phyloP scores from a whole-genome alignment of 2,329 filamentous ascomycete species.

The Colletotrichum liriopes region DNA sequence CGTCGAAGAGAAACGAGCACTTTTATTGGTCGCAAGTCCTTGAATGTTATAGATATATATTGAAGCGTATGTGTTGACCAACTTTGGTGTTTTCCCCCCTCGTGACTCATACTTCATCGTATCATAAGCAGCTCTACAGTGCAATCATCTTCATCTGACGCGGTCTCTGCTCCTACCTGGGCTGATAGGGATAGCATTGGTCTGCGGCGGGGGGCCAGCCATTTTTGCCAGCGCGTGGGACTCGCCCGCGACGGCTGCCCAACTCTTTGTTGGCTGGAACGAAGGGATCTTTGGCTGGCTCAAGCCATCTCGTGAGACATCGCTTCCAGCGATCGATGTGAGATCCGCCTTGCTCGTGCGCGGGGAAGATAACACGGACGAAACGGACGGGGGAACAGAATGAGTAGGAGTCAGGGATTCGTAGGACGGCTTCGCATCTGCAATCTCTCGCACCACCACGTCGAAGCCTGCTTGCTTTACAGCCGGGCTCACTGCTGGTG shows the following conservation, averaged over 20 bases:
- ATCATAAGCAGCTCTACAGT: neutral
- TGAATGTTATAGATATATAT: neutral
- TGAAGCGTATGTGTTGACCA: neutral
- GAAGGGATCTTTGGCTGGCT: constrained; percentile 45
- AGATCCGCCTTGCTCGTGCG: constrained; percentile 42
- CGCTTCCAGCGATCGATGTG: constrained; percentile 27
- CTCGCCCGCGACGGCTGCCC: constrained; percentile 57
- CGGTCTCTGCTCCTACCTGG: neutral
- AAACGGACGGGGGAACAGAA: constrained; percentile 48
- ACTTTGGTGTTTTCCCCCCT: too few relatives aligned
- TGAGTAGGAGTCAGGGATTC: constrained; percentile 46
- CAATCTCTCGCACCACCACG: constrained; percentile 25
- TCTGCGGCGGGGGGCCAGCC: constrained; percentile 2
- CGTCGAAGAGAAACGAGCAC: neutral
- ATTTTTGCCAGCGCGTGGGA: constrained; percentile 33
- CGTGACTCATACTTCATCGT: neutral
- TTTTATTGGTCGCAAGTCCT: neutral
- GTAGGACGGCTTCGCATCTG: constrained; percentile 35
- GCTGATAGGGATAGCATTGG: neutral
- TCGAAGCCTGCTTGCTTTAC: constrained; percentile 42
- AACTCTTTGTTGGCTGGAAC: constrained; percentile 55
- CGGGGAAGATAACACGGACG: constrained; percentile 51
- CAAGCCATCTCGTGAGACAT: constrained; percentile 18
- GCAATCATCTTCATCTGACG: neutral
- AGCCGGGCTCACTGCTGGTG: constrained; percentile 50